A percentile compares a stretch with the other conserved stretches of the same genome.
These are phyloP conservation scores for Exophiala mesophila DNA, from an alignment of 2,329 filamentous ascomycete genomes.

Conservation along the genomic window DNA sequence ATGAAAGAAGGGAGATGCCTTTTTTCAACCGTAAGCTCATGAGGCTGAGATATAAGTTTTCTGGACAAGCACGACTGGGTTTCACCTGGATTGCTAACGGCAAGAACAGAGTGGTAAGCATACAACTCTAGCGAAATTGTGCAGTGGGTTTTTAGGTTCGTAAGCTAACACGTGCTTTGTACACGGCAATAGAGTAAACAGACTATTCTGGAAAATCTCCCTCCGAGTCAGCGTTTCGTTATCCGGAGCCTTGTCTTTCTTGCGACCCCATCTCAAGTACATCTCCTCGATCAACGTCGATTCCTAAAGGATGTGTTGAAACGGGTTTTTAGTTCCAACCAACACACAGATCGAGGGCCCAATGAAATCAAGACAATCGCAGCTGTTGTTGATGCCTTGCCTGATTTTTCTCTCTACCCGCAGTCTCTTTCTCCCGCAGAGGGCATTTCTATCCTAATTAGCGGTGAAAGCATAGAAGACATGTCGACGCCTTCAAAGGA, in stretches of 20 bases:
- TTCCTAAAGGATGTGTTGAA: slow-evolving; percentile 9
- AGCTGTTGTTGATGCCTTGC: slow-evolving; percentile 24
- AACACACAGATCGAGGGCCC: not conserved
- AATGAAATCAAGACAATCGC: slow-evolving; percentile 10
- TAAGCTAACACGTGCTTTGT: no score
- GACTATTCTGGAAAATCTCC: no score
- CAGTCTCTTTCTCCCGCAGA: not conserved
- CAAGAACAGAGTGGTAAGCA: no score
- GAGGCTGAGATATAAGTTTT: no score
- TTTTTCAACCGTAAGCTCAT: no score
- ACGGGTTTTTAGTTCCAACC: not conserved
- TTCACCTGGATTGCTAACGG: no score
- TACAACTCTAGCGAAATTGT: no score
- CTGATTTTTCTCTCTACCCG: slow-evolving; percentile 2
- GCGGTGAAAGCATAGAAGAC: slow-evolving; percentile 5
- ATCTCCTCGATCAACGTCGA: slow-evolving; percentile 6
- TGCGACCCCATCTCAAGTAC: slow-evolving; percentile 15
- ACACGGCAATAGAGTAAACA: no score
- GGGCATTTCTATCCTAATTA: slow-evolving; percentile 22
- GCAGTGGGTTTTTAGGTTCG: no score
- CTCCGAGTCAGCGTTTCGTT: not conserved
- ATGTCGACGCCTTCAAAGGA: not conserved
- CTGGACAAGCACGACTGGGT: no score
- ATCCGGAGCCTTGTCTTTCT: slow-evolving; percentile 12
- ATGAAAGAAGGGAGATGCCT: no score